Percentiles rank a stretch among this genome's conserved stretches.
Evolutionary conservation across 2,329 filamentous ascomycete genomes (phyloP).

Genomic region (Trichoderma simmonsii): DNA sequence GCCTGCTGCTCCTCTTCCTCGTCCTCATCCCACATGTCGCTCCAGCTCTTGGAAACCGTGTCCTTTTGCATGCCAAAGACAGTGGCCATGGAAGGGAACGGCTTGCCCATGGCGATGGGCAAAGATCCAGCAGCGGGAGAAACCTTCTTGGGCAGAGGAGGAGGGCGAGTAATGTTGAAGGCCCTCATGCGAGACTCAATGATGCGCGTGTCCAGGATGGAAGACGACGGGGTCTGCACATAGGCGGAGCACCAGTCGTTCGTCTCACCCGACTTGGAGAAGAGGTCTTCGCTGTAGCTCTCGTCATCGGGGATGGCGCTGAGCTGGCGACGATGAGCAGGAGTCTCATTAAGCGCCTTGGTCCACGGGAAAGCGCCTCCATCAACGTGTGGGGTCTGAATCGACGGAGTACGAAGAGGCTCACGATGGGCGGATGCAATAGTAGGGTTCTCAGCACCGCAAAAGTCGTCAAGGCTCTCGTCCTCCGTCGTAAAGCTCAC

Average conservation of each 20-base stretch:
- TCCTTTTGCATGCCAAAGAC: constrained; percentile 77
- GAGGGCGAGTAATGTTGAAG: constrained; percentile 52
- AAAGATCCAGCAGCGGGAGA: constrained; percentile 66
- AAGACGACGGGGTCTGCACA: constrained; percentile 76
- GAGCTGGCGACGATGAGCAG: constrained; percentile 66
- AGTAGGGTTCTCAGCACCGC: constrained; percentile 72
- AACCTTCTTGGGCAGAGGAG: constrained; percentile 40
- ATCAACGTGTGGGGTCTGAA: constrained; percentile 81
- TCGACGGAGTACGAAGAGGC: constrained; percentile 89
- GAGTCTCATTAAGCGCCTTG: constrained; percentile 77
- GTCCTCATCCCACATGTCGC: constrained; percentile 96
- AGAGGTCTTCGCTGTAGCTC: constrained; percentile 80
- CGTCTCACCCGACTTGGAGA: constrained; percentile 70
- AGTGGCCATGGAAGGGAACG: constrained; percentile 69
- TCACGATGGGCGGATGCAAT: constrained; percentile 87
- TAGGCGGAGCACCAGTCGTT: constrained; percentile 77
- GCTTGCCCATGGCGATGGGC: constrained; percentile 76
- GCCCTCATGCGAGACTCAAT: constrained; percentile 80
- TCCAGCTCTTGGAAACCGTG: constrained; percentile 95
- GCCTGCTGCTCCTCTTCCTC: constrained; percentile 66
- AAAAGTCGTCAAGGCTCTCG: constrained; percentile 90
- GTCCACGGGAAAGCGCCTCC: constrained; percentile 91
- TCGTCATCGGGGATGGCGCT: constrained; percentile 80
- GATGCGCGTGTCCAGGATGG: constrained; percentile 78
- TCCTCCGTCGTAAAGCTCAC: constrained; percentile 93